These are phyloP conservation scores for Exserohilum turcica DNA, from an alignment of 2,329 filamentous ascomycete species.

Conservation along the genomic window DNA sequence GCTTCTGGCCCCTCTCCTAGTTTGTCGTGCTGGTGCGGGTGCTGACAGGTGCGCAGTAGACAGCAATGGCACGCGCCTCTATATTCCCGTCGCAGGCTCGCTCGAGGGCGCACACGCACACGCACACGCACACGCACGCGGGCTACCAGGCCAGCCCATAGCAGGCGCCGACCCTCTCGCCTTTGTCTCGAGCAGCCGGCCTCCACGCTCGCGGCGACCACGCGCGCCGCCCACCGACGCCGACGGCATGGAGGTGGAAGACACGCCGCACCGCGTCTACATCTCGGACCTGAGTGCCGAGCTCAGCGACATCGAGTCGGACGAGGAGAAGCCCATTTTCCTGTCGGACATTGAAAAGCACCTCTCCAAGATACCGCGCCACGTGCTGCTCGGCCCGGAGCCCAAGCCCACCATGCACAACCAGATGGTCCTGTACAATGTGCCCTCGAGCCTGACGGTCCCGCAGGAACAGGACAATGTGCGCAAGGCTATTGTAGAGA, in stretches of 20 bases:
- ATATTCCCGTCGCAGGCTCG: constrained; percentile 61
- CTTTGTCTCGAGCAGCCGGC: constrained; percentile 16
- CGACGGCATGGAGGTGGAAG: constrained; percentile 82
- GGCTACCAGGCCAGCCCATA: neutral
- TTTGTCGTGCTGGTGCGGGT: too few species aligned
- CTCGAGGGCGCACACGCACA: constrained; percentile 13
- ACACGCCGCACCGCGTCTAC: constrained; percentile 85
- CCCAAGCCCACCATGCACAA: constrained; percentile 57
- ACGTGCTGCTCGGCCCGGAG: constrained; percentile 62
- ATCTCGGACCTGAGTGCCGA: constrained; percentile 91
- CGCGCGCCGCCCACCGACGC: constrained; percentile 25
- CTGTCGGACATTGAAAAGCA: constrained; percentile 85
- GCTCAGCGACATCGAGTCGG: constrained; percentile 70
- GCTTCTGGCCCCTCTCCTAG: too few species aligned
- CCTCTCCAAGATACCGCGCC: constrained; percentile 70
- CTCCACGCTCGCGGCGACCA: constrained; percentile 19
- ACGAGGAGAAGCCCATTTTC: constrained; percentile 71
- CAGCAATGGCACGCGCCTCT: constrained; percentile 68
- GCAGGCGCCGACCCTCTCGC: constrained; percentile 19
- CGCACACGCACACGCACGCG: constrained; percentile 28
- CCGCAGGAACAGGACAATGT: constrained; percentile 74
- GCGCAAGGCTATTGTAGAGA: constrained; percentile 81
- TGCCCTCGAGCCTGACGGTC: constrained; percentile 76
- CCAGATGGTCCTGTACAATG: constrained; percentile 79
- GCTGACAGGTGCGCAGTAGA: constrained; percentile 53